A percentile compares a stretch with the other conserved stretches of the same genome.
Evolutionary conservation across 129 eudicot species (phyloP).

Genomic region (Apium graveolens): DNA sequence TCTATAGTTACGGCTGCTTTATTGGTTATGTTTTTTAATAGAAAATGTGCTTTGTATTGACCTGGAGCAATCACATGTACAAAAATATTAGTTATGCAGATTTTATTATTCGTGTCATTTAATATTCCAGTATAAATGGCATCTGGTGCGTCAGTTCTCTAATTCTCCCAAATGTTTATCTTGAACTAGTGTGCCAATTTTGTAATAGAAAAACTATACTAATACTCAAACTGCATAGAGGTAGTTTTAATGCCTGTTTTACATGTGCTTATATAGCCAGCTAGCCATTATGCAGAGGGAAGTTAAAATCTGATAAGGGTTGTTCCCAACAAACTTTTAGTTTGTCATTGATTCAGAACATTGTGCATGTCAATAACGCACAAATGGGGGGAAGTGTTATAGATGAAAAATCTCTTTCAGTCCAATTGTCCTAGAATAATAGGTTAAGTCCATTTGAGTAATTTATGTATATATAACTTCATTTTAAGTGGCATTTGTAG

Average conservation of each 20-base stretch:
- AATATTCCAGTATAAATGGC: neutral
- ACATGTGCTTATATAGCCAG: too few relatives aligned
- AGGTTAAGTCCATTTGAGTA: neutral
- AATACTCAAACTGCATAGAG: neutral
- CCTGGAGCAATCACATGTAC: neutral
- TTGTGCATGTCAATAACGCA: constrained; percentile 7
- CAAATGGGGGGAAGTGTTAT: neutral
- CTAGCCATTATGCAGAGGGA: too few relatives aligned
- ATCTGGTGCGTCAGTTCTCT: neutral
- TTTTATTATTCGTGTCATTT: neutral
- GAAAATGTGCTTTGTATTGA: neutral
- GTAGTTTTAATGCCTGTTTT: neutral
- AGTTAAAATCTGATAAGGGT: too few relatives aligned
- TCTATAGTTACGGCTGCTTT: neutral
- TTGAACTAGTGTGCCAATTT: neutral
- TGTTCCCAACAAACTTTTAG: too few relatives aligned
- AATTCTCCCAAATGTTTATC: neutral
- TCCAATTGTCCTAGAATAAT: neutral
- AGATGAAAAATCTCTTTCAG: neutral
- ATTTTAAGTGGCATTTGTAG: too few relatives aligned
- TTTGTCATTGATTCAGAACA: neutral
- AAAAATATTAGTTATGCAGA: neutral
- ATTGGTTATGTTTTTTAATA: neutral
- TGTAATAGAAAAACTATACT: neutral
- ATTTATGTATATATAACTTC: neutral